Base-by-base conservation (phyloP, 192 early-diverging fungal species). In the Ramicandelaber brevisporus region DNA sequence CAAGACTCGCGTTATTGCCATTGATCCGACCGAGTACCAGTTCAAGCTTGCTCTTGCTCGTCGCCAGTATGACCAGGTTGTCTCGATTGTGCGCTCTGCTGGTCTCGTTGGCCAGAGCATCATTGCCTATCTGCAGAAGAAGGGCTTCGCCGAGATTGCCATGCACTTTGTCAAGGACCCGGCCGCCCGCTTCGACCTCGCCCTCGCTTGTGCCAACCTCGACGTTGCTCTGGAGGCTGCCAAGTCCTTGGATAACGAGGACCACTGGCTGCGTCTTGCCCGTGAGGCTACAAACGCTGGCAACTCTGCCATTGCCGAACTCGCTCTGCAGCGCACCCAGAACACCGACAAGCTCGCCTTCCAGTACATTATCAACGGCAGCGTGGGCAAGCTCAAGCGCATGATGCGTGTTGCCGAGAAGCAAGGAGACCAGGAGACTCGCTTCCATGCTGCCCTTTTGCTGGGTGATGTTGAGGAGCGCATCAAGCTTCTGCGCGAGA, bases 111-210 rank as follows among this genome's bases (percentile, higher is more conserved):
- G 93, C 3, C 93, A 98, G 46, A 79, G 83, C 12, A 98, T 98
- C 50, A 98, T 98, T 53, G 85, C 88, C 1, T 98, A 98, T 49
- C 50, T 98, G 36, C 88, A 98, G 48, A 93, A 95, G 69, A 95
- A 98, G 53, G 93, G 93, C 0, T 95, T 95, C 46, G 85, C 93
- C 0, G 93, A 98, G 62, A 78, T 97, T 54, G 93, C 93, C 4
- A 61, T 98, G 23, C 86, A 95, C 48, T 98, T 98, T 72, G 88
- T 98, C 31, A 76, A 88, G 41, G 93, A 98, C 40, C 72, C 71
- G 35, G 79, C 80, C 30, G 87, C 93, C 8, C 70, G 93, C 2
- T 95, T 93, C 45, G 93, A 95, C 41, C 62, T 95, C 20, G 93
- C 88, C 9, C 41, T 98, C 17, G 84, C 92, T 43, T 98, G 92